Evolutionary conservation across 176 grass and related monocot species (phyloP).

Genomic region (Oryza coarctata): DNA sequence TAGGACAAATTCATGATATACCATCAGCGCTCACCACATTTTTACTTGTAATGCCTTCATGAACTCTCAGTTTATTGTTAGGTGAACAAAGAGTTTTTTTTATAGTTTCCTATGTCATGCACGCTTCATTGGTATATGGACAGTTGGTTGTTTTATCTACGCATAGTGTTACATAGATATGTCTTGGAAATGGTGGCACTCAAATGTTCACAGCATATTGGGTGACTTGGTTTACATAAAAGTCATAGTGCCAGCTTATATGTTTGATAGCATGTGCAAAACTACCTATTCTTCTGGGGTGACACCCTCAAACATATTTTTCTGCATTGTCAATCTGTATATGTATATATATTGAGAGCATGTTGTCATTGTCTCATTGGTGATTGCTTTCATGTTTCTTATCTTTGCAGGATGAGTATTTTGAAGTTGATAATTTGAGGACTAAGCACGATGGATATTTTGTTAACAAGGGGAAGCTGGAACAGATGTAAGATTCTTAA

Average conservation of each 20-base stretch:
- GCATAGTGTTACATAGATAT: background rate
- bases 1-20: background rate
- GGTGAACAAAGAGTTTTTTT: background rate
- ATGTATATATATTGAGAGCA: background rate
- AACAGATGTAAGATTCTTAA: slow-evolving; percentile 86
- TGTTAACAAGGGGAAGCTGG: slow-evolving; percentile 97
- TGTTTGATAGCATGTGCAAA: background rate
- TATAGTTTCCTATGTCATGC: slow-evolving; percentile 12
- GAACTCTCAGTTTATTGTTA: slow-evolving; percentile 17
- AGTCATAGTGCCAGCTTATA: background rate
- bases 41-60: slow-evolving; percentile 17
- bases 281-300: background rate
- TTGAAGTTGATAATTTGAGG: slow-evolving; percentile 96
- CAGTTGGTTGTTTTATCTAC: slow-evolving; percentile 6
- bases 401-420: slow-evolving; percentile 93
- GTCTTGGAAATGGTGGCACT: slow-evolving; percentile 5
- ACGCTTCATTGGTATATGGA: background rate
- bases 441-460: slow-evolving; percentile 98
- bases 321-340: background rate
- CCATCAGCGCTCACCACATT: background rate
- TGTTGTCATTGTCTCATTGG: background rate
- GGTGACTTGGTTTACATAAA: background rate
- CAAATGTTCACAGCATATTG: slow-evolving; percentile 10
- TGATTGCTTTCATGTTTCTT: slow-evolving; percentile 40
- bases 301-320: background rate